These are phyloP conservation scores for Penicillium sclerotiorum DNA, from an alignment of 2,329 filamentous ascomycete species.

Conservation along the genomic window DNA sequence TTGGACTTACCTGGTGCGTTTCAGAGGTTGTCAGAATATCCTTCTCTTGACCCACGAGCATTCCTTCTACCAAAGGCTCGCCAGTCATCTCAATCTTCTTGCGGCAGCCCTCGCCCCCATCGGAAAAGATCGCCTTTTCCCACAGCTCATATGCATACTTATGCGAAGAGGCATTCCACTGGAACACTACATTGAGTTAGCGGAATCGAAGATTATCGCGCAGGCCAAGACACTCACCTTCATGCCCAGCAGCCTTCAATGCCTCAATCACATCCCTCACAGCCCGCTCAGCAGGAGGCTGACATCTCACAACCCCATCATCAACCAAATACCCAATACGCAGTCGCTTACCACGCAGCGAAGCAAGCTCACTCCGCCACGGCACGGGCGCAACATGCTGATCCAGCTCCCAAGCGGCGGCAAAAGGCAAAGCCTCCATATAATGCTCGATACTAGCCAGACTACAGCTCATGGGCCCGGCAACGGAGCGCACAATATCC, in stretches of 20 bases:
- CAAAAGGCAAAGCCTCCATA: constrained; percentile 37
- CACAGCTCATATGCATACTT: constrained; percentile 33
- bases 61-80: constrained; percentile 39
- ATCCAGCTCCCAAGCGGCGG: constrained; percentile 42
- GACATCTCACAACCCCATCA: constrained; percentile 62
- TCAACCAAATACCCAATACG: constrained; percentile 64
- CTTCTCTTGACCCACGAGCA: constrained; percentile 36
- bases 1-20: constrained; percentile 28
- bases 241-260: constrained; percentile 60
- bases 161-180: constrained; percentile 36
- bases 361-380: constrained; percentile 35
- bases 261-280: constrained; percentile 56
- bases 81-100: constrained; percentile 32
- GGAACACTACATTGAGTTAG: constrained; percentile 25
- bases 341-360: constrained; percentile 46
- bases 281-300: constrained; percentile 62
- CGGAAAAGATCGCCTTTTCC: constrained; percentile 36
- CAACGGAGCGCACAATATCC: constrained; percentile 31
- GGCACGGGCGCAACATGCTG: constrained; percentile 39
- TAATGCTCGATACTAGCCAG: constrained; percentile 33
- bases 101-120: constrained; percentile 35
- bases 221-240: constrained; percentile 43
- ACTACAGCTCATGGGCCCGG: constrained; percentile 32
- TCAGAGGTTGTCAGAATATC: constrained; percentile 30
- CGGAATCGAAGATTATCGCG: fast-evolving